Percentiles rank a stretch among this genome's conserved stretches.
Evolutionary conservation across 331 rosid species (phyloP).

Genomic region (Stylosanthes scabra): DNA sequence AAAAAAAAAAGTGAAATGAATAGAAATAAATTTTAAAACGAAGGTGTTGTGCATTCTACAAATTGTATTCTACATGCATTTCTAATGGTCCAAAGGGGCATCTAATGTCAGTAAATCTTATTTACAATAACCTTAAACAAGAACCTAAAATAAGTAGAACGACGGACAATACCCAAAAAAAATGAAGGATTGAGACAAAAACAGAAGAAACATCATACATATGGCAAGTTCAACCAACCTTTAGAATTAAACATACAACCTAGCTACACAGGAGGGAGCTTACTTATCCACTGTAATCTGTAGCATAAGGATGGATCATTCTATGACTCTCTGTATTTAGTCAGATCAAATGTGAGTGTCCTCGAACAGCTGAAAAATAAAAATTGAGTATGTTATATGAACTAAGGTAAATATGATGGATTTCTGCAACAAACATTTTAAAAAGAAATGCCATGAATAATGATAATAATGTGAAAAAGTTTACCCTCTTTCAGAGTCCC

Average conservation of each 20-base stretch:
- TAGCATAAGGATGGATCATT: constrained; percentile 14
- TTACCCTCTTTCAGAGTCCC: constrained; percentile 89
- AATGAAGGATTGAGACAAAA: too few species aligned
- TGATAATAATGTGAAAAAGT: constrained; percentile 18
- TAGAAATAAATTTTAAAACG: not conserved
- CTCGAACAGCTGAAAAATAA: constrained; percentile 81
- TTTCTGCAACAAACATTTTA: constrained; percentile 20
- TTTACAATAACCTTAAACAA: constrained; percentile 48
- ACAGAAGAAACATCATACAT: not conserved
- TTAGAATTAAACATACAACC: constrained; percentile 14
- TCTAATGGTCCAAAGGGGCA: constrained; percentile 1
- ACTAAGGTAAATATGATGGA: constrained; percentile 9
- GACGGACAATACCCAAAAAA: too few species aligned
- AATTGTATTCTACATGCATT: constrained; percentile 25
- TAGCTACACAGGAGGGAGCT: constrained; percentile 42
- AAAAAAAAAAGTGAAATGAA: not conserved
- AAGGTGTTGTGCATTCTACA: constrained; percentile 30
- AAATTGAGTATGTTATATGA: constrained; percentile 1
- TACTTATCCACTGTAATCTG: constrained; percentile 17
- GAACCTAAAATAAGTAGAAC: not conserved
- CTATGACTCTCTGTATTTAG: constrained; percentile 77
- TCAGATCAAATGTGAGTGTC: constrained; percentile 90
- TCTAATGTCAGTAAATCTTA: constrained; percentile 28
- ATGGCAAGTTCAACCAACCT: constrained; percentile 16
- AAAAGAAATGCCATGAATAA: constrained; percentile 3